Base-by-base conservation (phyloP, 2,329 filamentous ascomycete genomes). In the Trematosphaeria pertusa region DNA sequence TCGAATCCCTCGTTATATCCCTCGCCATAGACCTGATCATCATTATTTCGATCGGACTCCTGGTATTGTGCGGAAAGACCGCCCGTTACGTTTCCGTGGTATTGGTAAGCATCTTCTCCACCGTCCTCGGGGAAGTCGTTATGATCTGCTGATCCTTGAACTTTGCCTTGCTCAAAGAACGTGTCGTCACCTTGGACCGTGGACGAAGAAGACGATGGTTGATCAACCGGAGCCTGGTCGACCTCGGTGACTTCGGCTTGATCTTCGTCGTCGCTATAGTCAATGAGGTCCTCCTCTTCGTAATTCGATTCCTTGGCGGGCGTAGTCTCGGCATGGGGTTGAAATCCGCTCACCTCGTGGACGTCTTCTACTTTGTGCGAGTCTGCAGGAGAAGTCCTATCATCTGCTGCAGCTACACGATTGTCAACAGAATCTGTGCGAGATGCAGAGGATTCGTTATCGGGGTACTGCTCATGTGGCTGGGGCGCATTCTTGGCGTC, bases 201-300 rank as follows among this genome's bases (percentile, higher is more conserved):
- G 12, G 62, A 60, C 20, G 70, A 69, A 15, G 59, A 61, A 5
- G 64, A 60, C 1, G 67, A 68, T 1, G 44, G 40, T 14, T 55
- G 55, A 21, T 55, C 48, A 12, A 34, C 32, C 10, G 45, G 34
- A 14, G 46, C 47, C 31, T 45, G 43, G 15, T 54, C 48, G n/a
- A 20, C 32, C 17, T 44, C 47, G 14, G 49, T 43, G 19, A 30
- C 46, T 30, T 52, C 33, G 6, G 58, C 52, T 15, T 58, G 43
- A n/a, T 64, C 61, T 30, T 77, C 73, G n/a, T 70, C 75, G 46
- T 82, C 78, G 18, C 78, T 77, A 57, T 80, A 82, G 48, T 78
- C 77, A 56, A 78, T 72, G n/a, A 75, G 48, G 53, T 78, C 75
- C 10, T 71, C 73, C n/a, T 73, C 66, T 26, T 58, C 48, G 12